Conservation (phyloP, 768 basidiomycete genomes). For the Lactifluus hygrophoroides region DNA sequence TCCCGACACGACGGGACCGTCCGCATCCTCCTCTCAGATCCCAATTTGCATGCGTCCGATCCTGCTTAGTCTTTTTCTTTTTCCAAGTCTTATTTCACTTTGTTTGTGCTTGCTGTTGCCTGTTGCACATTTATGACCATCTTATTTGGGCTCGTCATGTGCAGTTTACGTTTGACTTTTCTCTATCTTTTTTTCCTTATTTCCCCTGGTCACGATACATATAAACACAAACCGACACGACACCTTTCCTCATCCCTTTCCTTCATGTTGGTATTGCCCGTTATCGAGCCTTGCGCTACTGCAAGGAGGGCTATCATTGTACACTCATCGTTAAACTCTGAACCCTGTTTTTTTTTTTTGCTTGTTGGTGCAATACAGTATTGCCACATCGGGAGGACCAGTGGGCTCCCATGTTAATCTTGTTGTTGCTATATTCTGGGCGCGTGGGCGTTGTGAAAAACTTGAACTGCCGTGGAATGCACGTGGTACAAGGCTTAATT, state of each 20-base stretch:
- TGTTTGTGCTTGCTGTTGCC: background rate
- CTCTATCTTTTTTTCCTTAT: background rate
- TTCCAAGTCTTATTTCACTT: background rate
- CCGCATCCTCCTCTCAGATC: slow-evolving; percentile 3
- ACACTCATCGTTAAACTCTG: slow-evolving; percentile 4
- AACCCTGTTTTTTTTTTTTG: background rate
- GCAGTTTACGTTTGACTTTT: slow-evolving; percentile 1
- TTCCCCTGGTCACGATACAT: slow-evolving; percentile 10
- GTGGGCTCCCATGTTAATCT: slow-evolving; percentile 14
- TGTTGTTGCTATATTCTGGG: slow-evolving; percentile 13
- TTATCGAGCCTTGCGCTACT: slow-evolving; percentile 13
- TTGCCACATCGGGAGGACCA: slow-evolving; percentile 4
- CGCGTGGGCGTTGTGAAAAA: background rate
- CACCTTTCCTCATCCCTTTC: slow-evolving; percentile 19
- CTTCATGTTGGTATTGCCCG: slow-evolving; percentile 22
- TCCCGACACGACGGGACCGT: slow-evolving; percentile 1
- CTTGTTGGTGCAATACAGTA: slow-evolving; percentile 14
- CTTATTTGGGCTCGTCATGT: slow-evolving; percentile 8
- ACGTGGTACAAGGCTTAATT: background rate
- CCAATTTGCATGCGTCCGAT: slow-evolving; percentile 5
- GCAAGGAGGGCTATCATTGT: slow-evolving; percentile 10
- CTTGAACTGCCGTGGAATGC: too few species aligned
- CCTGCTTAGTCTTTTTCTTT: background rate
- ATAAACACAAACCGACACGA: slow-evolving; percentile 21
- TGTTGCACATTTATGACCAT: slow-evolving; percentile 11